Percentiles rank a stretch among this genome's conserved stretches.
Evolutionary conservation across 106 monocot genomes (phyloP).

Genomic region (Vanilla planifolia): DNA sequence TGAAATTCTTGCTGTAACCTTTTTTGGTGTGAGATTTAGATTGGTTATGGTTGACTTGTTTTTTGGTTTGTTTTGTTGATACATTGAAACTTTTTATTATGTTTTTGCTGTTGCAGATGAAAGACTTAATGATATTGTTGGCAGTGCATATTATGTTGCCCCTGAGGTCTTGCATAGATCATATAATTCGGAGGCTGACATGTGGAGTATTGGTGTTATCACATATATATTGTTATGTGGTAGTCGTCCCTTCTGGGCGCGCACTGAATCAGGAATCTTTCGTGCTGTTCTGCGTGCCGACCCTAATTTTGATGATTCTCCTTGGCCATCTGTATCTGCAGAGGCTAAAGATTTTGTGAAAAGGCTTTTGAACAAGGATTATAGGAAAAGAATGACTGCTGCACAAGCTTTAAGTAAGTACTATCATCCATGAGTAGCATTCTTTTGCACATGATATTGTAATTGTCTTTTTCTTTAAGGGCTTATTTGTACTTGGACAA

Average conservation of each 20-base stretch:
- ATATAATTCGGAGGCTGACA: constrained; percentile 73
- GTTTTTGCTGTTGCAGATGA: constrained; percentile 45
- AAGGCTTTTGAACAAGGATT: constrained; percentile 85
- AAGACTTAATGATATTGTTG: constrained; percentile 84
- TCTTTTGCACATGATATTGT: not conserved
- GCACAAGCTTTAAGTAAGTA: constrained; percentile 60
- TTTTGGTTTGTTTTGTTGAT: no score
- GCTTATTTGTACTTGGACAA: not conserved
- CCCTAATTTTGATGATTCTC: constrained; percentile 65
- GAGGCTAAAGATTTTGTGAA: constrained; percentile 87
- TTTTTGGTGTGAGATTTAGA: no score
- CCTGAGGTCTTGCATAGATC: constrained; percentile 93
- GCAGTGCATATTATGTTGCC: constrained; percentile 89
- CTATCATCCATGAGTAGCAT: not conserved
- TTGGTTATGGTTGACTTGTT: no score
- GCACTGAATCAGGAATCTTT: constrained; percentile 86
- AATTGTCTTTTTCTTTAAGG: not conserved
- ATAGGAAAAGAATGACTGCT: constrained; percentile 82
- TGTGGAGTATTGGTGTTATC: constrained; percentile 94
- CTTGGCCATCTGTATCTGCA: constrained; percentile 64
- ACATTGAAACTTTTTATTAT: not conserved
- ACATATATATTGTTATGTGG: constrained; percentile 88
- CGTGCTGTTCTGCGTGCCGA: constrained; percentile 76
- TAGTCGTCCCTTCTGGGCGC: constrained; percentile 81
- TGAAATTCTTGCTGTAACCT: no score